phyloP scores from a whole-genome alignment of 108 stramenopile genomes.

The Cyclotella atomus region DNA sequence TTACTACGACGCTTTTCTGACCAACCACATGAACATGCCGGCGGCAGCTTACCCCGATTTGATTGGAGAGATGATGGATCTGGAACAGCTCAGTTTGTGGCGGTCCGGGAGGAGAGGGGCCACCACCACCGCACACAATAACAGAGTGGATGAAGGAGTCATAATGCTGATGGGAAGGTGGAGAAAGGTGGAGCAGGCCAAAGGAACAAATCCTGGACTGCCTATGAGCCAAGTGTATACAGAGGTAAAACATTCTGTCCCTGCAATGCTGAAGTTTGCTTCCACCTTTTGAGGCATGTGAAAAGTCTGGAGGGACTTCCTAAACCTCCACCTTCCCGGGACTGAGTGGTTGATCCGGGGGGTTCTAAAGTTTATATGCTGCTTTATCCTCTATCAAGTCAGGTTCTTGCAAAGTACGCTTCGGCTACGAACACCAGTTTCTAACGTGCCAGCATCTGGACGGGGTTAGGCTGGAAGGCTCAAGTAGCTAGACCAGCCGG shows the following conservation, averaged over 20 bases:
- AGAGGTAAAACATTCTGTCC: background rate
- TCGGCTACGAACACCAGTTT: no score
- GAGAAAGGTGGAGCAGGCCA: slow-evolving; percentile 1
- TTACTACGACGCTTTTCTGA: background rate
- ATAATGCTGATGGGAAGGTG: slow-evolving; percentile 4
- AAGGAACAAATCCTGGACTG: background rate
- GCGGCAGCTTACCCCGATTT: background rate
- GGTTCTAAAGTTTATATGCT: no score
- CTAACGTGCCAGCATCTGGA: no score
- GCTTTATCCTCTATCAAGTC: no score
- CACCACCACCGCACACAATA: background rate
- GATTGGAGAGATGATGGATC: background rate
- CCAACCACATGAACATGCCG: background rate
- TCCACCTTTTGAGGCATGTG: background rate
- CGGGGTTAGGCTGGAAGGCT: background rate
- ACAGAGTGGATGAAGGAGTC: background rate
- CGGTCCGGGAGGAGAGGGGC: background rate
- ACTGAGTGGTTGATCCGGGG: background rate
- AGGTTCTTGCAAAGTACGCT: no score
- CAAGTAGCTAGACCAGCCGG: background rate
- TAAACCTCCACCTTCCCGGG: background rate
- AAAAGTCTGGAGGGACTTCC: background rate
- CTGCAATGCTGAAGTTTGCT: background rate
- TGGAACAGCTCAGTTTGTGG: background rate
- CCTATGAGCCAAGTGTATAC: slow-evolving; percentile 20